Conservation (phyloP, 805 yeast genomes). For the Wickerhamomyces kurtzmanii region DNA sequence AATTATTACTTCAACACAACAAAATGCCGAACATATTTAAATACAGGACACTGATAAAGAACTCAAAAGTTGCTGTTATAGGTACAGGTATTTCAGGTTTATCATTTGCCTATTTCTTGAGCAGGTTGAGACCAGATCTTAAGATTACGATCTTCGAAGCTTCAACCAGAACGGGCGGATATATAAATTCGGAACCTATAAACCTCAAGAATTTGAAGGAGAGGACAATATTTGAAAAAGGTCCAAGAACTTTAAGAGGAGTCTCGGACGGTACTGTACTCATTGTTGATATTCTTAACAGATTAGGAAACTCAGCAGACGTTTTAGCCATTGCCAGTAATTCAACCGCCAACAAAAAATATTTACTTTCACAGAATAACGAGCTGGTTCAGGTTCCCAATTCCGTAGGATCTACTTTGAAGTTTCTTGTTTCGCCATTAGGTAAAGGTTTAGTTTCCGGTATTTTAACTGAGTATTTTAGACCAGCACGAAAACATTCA, state of each 20-base stretch:
- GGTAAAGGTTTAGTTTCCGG: conserved; percentile 35
- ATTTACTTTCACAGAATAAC: conserved; percentile 37
- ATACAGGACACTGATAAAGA: conserved; percentile 2
- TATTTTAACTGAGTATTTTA: conserved; percentile 41
- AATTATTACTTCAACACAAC: too few species aligned
- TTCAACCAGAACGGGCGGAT: conserved; percentile 60
- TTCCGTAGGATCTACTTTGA: conserved; percentile 21
- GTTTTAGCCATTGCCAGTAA: conserved; percentile 48
- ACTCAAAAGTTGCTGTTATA: conserved; percentile 52
- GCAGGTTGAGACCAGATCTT: conserved; percentile 69
- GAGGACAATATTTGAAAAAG: conserved; percentile 53
- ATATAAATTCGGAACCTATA: conserved; percentile 48
- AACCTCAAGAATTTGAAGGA: conserved; percentile 18
- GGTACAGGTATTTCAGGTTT: conserved; percentile 92
- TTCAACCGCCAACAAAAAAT: conserved; percentile 66
- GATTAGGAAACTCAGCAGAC: conserved; percentile 34
- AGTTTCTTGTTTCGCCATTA: conserved; percentile 30
- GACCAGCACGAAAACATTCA: conserved; percentile 14
- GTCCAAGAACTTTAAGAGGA: conserved; percentile 87
- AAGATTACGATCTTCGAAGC: conserved; percentile 54
- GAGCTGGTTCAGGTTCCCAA: conserved; percentile 47
- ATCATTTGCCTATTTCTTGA: conserved; percentile 58
- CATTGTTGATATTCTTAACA: conserved; percentile 46
- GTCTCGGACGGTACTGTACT: conserved; percentile 68
- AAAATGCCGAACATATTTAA: too few species aligned